Evolutionary conservation across 2,329 filamentous ascomycete genomes (phyloP).

Genomic region (Colletotrichum caudatum): DNA sequence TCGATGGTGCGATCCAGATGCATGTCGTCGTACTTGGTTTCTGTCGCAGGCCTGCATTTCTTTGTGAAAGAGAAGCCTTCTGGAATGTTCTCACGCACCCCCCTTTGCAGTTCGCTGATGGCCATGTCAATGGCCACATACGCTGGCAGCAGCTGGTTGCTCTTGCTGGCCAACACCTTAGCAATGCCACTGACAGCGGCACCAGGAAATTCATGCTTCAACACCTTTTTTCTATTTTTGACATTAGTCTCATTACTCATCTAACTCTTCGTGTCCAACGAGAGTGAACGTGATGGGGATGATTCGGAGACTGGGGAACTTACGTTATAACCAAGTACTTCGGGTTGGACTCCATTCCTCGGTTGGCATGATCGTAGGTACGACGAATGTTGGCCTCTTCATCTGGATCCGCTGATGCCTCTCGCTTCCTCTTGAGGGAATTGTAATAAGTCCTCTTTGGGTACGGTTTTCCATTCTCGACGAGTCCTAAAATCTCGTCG

Average conservation of each 20-base stretch:
- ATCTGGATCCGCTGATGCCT: constrained; percentile 43
- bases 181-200: constrained; percentile 47
- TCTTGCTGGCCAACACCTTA: constrained; percentile 43
- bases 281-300: not conserved
- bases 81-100: constrained; percentile 17
- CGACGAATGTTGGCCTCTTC: constrained; percentile 34
- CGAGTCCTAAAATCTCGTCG: constrained; percentile 54
- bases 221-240: constrained; percentile 43
- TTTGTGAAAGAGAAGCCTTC: constrained; percentile 49
- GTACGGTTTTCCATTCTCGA: constrained; percentile 55
- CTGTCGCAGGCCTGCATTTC: constrained; percentile 38
- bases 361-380: constrained; percentile 7
- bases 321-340: constrained; percentile 30
- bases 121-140: constrained; percentile 50
- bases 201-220: constrained; percentile 53
- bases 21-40: constrained; percentile 41
- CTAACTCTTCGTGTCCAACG: not conserved
- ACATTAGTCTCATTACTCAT: not conserved
- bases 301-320: not conserved
- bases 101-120: constrained; percentile 8
- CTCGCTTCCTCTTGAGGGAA: constrained; percentile 58
- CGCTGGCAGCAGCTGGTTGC: constrained; percentile 50
- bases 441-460: constrained; percentile 46
- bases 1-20: constrained; percentile 44
- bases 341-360: not conserved